Conservation (phyloP, 441 rosid species). For the Adansonia madagascariensis region DNA sequence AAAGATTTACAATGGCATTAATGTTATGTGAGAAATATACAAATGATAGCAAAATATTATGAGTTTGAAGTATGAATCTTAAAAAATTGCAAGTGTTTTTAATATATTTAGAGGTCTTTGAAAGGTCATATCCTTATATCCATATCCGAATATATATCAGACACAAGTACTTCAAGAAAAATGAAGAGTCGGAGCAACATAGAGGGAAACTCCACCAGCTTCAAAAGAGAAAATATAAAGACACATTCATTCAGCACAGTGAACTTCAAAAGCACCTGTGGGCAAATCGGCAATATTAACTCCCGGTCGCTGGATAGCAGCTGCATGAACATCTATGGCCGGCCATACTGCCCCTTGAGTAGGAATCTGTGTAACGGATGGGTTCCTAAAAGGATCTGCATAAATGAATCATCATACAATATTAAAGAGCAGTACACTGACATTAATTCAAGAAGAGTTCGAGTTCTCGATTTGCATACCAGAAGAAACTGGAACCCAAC, state of each 20-base stretch:
- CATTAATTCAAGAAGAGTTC: conserved; percentile 8
- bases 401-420: conserved; percentile 15
- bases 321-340: conserved; percentile 48
- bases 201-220: not conserved
- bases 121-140: too few relatives aligned
- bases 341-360: conserved; percentile 53
- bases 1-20: not conserved
- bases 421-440: conserved; percentile 9
- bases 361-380: conserved; percentile 39
- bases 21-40: not conserved
- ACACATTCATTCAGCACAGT: not conserved
- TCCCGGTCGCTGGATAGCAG: conserved; percentile 51
- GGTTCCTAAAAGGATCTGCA: conserved; percentile 50
- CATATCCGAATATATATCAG: too few relatives aligned
- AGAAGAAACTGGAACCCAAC: conserved; percentile 50
- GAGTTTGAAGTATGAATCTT: not conserved
- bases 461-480: conserved; percentile 40
- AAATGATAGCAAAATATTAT: not conserved
- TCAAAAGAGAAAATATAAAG: not conserved
- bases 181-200: too few relatives aligned
- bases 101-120: too few relatives aligned
- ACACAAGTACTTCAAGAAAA: too few relatives aligned
- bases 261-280: conserved; percentile 47
- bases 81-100: not conserved
- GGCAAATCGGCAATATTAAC: conserved; percentile 42